Percentiles rank a stretch among this genome's conserved stretches.
These are phyloP conservation scores for Camellia sinensis DNA, from an alignment of 148 eudicot species.

Conservation along the genomic window DNA sequence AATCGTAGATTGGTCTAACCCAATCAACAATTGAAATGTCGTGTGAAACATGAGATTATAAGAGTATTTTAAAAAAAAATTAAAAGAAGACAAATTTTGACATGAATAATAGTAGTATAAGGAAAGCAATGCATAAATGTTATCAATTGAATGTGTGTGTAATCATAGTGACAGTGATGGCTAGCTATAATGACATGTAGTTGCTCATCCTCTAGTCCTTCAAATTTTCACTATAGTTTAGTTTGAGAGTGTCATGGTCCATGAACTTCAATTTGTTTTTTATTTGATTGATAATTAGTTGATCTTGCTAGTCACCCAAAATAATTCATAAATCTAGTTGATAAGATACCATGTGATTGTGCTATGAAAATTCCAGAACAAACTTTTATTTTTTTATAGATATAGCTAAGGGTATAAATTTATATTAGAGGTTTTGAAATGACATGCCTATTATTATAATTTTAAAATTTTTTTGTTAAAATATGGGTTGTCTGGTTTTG, in stretches of 20 bases:
- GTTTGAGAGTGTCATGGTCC: background rate
- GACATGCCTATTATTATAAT: background rate
- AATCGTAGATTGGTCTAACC: too few relatives aligned
- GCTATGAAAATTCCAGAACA: background rate
- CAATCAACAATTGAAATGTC: too few relatives aligned
- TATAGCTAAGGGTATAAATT: background rate
- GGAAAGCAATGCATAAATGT: background rate
- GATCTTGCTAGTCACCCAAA: background rate
- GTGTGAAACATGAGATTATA: background rate
- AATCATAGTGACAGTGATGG: constrained; percentile 16
- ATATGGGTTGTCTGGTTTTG: too few relatives aligned
- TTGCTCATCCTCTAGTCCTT: background rate
- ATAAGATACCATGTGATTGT: background rate
- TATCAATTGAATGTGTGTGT: background rate
- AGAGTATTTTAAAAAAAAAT: background rate
- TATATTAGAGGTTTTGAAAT: background rate
- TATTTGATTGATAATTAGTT: background rate
- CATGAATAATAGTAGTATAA: background rate
- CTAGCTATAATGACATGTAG: background rate
- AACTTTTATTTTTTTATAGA: background rate
- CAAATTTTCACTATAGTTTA: background rate
- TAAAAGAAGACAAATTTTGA: background rate
- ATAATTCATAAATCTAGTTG: background rate
- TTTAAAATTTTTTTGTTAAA: too few relatives aligned
- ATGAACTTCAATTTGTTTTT: background rate